Conservation (phyloP, 805 yeast genomes). For the Blastobotrys americana region DNA sequence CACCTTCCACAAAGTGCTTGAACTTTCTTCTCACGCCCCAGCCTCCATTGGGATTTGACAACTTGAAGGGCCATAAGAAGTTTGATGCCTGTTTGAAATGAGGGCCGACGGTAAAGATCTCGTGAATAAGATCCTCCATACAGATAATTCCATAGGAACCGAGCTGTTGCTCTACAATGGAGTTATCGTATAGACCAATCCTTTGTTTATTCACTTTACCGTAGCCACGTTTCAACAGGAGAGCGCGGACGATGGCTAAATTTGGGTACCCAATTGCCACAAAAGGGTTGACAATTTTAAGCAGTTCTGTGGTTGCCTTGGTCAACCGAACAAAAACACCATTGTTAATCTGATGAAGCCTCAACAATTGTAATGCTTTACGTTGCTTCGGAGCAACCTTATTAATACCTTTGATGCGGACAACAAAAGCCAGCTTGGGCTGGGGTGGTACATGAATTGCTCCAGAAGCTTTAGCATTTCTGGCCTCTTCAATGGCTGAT, state of each 20-base stretch:
- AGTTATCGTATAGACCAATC: conserved; percentile 61
- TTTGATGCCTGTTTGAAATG: conserved; percentile 80
- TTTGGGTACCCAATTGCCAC: conserved; percentile 78
- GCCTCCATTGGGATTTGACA: conserved; percentile 77
- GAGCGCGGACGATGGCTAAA: conserved; percentile 62
- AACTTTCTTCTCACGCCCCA: conserved; percentile 75
- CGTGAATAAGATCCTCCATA: conserved; percentile 73
- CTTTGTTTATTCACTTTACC: conserved; percentile 78
- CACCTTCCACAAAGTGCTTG: conserved; percentile 80
- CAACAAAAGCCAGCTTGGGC: conserved; percentile 87
- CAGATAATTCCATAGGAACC: conserved; percentile 72
- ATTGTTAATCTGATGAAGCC: conserved; percentile 72
- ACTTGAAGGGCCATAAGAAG: conserved; percentile 82
- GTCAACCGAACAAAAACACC: conserved; percentile 74
- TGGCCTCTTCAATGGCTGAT: conserved; percentile 71
- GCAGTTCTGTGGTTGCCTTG: conserved; percentile 71
- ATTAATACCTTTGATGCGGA: conserved; percentile 99
- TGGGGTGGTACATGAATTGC: conserved; percentile 91
- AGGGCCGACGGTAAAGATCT: conserved; percentile 76
- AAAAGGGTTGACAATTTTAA: conserved; percentile 74
- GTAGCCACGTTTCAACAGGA: conserved; percentile 77
- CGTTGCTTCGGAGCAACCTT: conserved; percentile 81
- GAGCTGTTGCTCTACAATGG: conserved; percentile 60
- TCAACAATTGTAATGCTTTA: conserved; percentile 69
- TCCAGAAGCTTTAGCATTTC: conserved; percentile 91